phyloP scores from a whole-genome alignment of 306 rosid species.

The Cucurbita argyrosperma region DNA sequence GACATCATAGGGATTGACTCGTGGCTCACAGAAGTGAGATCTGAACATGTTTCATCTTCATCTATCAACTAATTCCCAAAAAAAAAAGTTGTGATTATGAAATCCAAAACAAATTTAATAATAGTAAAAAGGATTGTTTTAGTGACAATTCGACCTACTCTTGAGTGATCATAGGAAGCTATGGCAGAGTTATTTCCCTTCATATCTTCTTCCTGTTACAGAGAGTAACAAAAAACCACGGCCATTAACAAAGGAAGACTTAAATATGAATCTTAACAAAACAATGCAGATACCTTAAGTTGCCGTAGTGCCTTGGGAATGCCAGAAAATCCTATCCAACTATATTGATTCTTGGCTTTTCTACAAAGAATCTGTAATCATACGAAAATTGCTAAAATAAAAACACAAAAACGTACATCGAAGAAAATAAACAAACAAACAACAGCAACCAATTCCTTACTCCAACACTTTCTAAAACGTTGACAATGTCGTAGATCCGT shows the following conservation, averaged over 20 bases:
- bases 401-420: not conserved
- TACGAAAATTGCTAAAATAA: not conserved
- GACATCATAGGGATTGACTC: constrained; percentile 14
- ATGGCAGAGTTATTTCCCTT: constrained; percentile 22
- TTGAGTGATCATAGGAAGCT: constrained; percentile 24
- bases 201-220: constrained; percentile 49
- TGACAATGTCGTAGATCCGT: constrained; percentile 85
- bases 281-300: constrained; percentile 37
- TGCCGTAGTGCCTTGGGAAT: constrained; percentile 42
- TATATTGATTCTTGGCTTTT: constrained; percentile 78
- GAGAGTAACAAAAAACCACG: not conserved
- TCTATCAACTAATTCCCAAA: constrained; percentile 29
- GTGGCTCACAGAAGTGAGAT: constrained; percentile 58
- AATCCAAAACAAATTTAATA: not conserved
- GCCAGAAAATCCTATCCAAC: constrained; percentile 77
- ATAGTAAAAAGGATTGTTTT: not conserved
- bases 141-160: constrained; percentile 17
- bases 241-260: not conserved
- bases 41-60: constrained; percentile 45
- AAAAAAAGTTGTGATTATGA: not conserved
- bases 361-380: constrained; percentile 23
- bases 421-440: not conserved
- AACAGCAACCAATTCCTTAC: constrained; percentile 13
- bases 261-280: not conserved
- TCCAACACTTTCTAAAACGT: constrained; percentile 79